These are phyloP conservation scores for Nevesoporus exiguus DNA, from an alignment of 768 basidiomycete genomes.

Conservation along the genomic window DNA sequence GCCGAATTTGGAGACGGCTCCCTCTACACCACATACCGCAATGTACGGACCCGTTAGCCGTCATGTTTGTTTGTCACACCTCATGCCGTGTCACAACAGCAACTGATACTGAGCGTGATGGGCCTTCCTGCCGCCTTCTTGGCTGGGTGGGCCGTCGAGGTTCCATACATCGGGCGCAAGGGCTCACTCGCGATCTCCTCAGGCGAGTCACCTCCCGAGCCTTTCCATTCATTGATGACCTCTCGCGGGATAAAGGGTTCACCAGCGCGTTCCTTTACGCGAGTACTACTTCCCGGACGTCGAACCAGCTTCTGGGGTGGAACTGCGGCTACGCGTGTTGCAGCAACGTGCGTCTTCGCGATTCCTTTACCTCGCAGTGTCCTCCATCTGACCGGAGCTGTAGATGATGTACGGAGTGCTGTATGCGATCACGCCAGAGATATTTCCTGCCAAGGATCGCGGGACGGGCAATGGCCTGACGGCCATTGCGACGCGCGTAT, in stretches of 20 bases:
- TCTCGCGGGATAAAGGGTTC: conserved; percentile 50
- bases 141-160: conserved; percentile 68
- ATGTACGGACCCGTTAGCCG: conserved; percentile 38
- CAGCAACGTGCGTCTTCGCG: conserved; percentile 44
- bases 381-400: not conserved
- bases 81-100: conserved; percentile 36
- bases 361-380: not conserved
- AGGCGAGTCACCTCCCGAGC: conserved; percentile 39
- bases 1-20: conserved; percentile 68
- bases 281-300: conserved; percentile 70
- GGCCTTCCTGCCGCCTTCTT: conserved; percentile 71
- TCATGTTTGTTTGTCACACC: not conserved
- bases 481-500: conserved; percentile 57
- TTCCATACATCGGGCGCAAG: conserved; percentile 58
- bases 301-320: conserved; percentile 69
- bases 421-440: conserved; percentile 66
- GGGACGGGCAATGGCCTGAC: conserved; percentile 70
- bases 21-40: conserved; percentile 68
- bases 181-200: conserved; percentile 66
- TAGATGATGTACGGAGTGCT: conserved; percentile 76
- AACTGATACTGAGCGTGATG: conserved; percentile 64
- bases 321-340: conserved; percentile 73
- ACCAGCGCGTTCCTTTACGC: conserved; percentile 75
- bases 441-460: conserved; percentile 69
- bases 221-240: conserved; percentile 38